Evolutionary conservation across 345 rosid genomes (phyloP), one percentile per base, ranked within the genome.

Genomic region (Salix udensis): DNA sequence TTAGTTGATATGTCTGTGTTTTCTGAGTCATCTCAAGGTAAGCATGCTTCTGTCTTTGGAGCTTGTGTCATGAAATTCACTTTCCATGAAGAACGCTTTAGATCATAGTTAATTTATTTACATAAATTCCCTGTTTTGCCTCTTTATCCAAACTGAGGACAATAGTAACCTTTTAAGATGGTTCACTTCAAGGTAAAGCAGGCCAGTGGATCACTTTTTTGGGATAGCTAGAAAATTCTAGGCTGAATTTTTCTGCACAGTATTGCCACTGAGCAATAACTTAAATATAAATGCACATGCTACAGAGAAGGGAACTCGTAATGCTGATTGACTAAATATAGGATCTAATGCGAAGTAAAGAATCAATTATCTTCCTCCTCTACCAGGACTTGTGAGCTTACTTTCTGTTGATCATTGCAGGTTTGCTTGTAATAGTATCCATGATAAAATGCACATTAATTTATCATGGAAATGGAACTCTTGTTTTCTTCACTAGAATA

Each of bases 1-100:
- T 82, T 91, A 42, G 79, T 88, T 68, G 95, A 97, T 4, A 89
- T 91, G 97, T 82, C 84, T 72, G 92, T 82, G 72, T 91, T 92
- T 80, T 77, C 89, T 2, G 92, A 90, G 77, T 74, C 95, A 80
- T 60, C 89, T 44, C 87, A 88, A 74, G 97, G 98, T 92, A 80
- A 79, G 71, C 71, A 31, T 58, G 37, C 65, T 50, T 62, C 70
- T 75, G n/a, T 23, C 74, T 23, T 7, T 16, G 18, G 13, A 16
- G 24, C 68, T 44, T 46, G 6, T 31, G 30, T 40, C 52, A 65
- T 76, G 40, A 11, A 5, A 19, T 70, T 58, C 21, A 11, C 1
- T 65, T 24, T 68, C 23, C 73, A 73, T 60, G 74, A 37, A n/a
- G 58, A 46, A 8, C 12, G 68, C 40, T 55, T 60, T 50, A 42